Evolutionary conservation across 805 yeast genomes (phyloP), one percentile per base, ranked within the genome.

Genomic region (Saccharomycopsis lassenensis): DNA sequence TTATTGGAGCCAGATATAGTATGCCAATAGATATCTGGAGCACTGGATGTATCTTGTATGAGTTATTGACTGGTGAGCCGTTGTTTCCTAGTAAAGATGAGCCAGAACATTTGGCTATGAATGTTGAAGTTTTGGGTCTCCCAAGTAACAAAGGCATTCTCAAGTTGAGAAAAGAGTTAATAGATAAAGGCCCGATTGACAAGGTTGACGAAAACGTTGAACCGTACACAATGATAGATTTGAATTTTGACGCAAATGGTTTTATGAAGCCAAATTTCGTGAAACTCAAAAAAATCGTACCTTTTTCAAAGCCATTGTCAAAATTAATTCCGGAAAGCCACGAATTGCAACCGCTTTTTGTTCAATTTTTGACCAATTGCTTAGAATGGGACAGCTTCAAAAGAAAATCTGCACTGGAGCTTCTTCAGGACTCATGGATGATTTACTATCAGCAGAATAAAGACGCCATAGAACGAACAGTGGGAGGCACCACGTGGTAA

Each of bases 21-120:
- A 83, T 94, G 0, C 78, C 87, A 17, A 85, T 84, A 44, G 95
- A 84, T 56, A 78, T 85, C 55, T 84, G 95, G 95, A 82, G 94
- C 7, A 84, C 89, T 5, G 93, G 89, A 7, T 78, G 91, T 48
- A 78, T 84, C 41, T 67, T 85, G 52, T 91, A 87, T 16, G 95
- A 84, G 53, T 77, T 84, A 85, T 75, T 79, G 48, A 77, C 85
- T 1, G 94, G 95, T 11, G 72, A 77, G 44, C 93, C 94, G 1
- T 61, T 84, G 40, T 84, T 84, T 52, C 87, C 91, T 8, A 94
- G 94, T 2, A 67, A 81, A 11, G 74, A 84, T 29, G 86, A 83
- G 55, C 83, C 74, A 21, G 89, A 82, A 53, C 85, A 85, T 52
- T 66, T 83, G 48, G 66, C 71, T 50, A 69, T 74, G 50, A 79